Evolutionary conservation across 345 rosid genomes (phyloP).

Genomic region (Eucalyptus polyanthemos): DNA sequence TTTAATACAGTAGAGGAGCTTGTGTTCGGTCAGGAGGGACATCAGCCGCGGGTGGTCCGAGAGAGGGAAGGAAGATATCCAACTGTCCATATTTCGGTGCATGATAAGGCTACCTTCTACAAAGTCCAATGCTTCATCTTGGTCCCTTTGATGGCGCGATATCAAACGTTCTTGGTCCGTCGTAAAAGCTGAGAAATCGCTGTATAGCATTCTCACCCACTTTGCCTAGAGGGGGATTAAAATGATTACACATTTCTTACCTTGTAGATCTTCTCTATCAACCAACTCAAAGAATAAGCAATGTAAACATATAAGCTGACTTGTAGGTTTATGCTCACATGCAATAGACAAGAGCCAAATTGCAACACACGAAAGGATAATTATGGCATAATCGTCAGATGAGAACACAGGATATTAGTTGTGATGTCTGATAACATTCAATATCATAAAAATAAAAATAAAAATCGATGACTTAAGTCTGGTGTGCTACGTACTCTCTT

Average conservation of each 20-base stretch:
- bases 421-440: background rate
- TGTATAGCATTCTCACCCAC: slow-evolving; percentile 1
- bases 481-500: background rate
- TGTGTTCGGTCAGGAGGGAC: background rate
- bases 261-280: background rate
- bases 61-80: background rate
- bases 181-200: background rate
- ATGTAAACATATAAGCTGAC: background rate
- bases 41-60: background rate
- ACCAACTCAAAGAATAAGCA: background rate
- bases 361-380: background rate
- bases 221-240: background rate
- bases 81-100: background rate
- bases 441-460: background rate
- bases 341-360: background rate
- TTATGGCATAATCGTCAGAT: background rate
- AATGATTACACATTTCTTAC: background rate
- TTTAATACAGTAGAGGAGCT: background rate
- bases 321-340: background rate
- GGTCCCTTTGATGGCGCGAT: background rate
- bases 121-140: background rate
- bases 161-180: slow-evolving; percentile 3
- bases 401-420: background rate
- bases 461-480: background rate
- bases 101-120: background rate